Conservation (phyloP, 805 yeast genomes). For the Candida tallmaniae region DNA sequence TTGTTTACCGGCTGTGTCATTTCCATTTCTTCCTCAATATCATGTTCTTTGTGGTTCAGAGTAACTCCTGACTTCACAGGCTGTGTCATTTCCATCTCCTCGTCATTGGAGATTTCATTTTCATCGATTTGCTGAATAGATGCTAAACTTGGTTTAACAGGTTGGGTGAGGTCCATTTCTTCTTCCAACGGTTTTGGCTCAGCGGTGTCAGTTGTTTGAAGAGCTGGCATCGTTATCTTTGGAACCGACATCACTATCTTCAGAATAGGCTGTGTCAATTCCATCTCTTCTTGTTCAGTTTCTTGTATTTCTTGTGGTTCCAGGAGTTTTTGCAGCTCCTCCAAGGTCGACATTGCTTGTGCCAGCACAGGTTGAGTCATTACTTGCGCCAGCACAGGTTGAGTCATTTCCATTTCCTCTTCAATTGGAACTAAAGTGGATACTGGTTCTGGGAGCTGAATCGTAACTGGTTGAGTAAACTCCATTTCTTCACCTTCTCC, state of each 20-base stretch:
- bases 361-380: neutral
- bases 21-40: slow-evolving; percentile 17
- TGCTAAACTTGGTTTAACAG: too few relatives aligned
- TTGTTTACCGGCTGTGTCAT: slow-evolving; percentile 6
- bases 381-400: slow-evolving; percentile 1
- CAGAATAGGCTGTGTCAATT: slow-evolving; percentile 9
- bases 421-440: neutral
- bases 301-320: neutral
- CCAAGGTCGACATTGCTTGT: too few relatives aligned
- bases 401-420: slow-evolving; percentile 14
- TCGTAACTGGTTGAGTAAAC: slow-evolving; percentile 9
- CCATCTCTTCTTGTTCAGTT: slow-evolving; percentile 7
- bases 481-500: slow-evolving; percentile 7
- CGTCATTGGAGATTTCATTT: neutral
- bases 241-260: neutral
- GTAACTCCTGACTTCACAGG: slow-evolving; percentile 1
- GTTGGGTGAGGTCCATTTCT: slow-evolving; percentile 11
- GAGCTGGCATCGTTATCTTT: neutral
- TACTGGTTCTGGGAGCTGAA: neutral
- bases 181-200: slow-evolving; percentile 8
- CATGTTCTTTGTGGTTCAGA: too few relatives aligned
- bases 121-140: neutral
- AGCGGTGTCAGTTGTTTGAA: too few relatives aligned
- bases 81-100: slow-evolving; percentile 11
- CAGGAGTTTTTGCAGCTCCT: too few relatives aligned